Conservation (phyloP, 352 stramenopile species). For the Phytophthora syringae region DNA sequence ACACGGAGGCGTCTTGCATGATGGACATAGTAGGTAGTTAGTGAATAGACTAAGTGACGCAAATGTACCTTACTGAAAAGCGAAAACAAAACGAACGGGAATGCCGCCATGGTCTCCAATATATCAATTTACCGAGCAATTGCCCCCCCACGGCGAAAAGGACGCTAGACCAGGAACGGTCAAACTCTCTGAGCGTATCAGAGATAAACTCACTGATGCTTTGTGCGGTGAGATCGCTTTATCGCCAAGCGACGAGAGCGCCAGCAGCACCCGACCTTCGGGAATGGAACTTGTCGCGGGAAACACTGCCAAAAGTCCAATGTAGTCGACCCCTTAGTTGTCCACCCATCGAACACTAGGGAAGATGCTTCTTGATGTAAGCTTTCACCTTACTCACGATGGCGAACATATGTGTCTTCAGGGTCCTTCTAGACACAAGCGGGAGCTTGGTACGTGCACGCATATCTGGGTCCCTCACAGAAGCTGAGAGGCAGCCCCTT, state of each 20-base stretch:
- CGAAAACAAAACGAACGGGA: too few relatives aligned
- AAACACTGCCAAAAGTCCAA: constrained; percentile 5
- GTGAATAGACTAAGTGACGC: too few relatives aligned
- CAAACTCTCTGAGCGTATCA: neutral
- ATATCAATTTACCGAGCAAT: constrained; percentile 4
- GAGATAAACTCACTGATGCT: neutral
- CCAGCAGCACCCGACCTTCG: neutral
- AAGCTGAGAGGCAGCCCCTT: neutral
- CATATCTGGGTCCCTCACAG: neutral
- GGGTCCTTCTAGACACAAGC: neutral
- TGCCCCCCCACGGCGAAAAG: neutral
- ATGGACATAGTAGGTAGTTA: too few relatives aligned
- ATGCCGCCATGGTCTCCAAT: constrained; percentile 1
- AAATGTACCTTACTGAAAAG: too few relatives aligned
- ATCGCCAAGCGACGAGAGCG: neutral
- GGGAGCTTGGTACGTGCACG: neutral
- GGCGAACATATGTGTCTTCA: neutral
- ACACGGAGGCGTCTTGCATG: too few relatives aligned
- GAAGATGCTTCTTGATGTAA: neutral
- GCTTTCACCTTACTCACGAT: neutral
- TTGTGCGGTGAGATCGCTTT: neutral
- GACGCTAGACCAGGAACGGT: neutral
- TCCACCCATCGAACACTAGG: constrained; percentile 8
- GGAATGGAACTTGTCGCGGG: neutral
- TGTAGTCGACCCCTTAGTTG: neutral